phyloP scores from a whole-genome alignment of 2,329 filamentous ascomycete species.

The Chaetomiaceae sp. region DNA sequence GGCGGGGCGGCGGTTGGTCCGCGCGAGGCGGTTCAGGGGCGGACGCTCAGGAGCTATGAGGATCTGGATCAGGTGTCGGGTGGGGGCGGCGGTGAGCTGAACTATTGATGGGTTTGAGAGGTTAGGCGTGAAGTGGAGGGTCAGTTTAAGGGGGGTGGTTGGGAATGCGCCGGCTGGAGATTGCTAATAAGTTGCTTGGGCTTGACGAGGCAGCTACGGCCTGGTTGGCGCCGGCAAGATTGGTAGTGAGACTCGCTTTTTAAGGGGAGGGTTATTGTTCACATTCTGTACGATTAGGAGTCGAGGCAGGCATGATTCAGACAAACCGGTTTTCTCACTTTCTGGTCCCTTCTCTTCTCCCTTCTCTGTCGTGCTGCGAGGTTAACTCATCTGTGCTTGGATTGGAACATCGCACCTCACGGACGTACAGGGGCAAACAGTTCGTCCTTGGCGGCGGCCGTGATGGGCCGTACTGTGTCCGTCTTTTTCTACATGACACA shows the following conservation, averaged over 20 bases:
- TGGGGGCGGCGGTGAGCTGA: slow-evolving; percentile 74
- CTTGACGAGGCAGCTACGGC: not conserved
- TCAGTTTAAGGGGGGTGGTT: no score
- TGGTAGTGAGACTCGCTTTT: not conserved
- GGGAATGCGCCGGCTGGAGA: not conserved
- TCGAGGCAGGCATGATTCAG: no score
- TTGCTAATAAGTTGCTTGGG: not conserved
- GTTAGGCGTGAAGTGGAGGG: not conserved
- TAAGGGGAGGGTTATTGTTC: not conserved
- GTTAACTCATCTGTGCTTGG: no score
- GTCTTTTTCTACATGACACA: not conserved
- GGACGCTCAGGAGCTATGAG: slow-evolving; percentile 94
- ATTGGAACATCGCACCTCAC: no score
- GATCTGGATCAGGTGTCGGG: slow-evolving; percentile 84
- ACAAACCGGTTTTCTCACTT: no score
- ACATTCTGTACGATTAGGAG: not conserved
- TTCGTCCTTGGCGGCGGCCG: no score
- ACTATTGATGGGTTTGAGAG: slow-evolving; percentile 59
- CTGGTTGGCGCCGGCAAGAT: not conserved
- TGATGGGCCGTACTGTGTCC: not conserved
- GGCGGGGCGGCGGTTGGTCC: slow-evolving; percentile 76
- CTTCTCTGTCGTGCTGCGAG: no score
- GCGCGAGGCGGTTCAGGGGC: slow-evolving; percentile 84
- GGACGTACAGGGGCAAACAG: no score
- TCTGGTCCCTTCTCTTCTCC: no score